Evolutionary conservation across 106 monocot species (phyloP).

Genomic region (Dendrobium catenatum): DNA sequence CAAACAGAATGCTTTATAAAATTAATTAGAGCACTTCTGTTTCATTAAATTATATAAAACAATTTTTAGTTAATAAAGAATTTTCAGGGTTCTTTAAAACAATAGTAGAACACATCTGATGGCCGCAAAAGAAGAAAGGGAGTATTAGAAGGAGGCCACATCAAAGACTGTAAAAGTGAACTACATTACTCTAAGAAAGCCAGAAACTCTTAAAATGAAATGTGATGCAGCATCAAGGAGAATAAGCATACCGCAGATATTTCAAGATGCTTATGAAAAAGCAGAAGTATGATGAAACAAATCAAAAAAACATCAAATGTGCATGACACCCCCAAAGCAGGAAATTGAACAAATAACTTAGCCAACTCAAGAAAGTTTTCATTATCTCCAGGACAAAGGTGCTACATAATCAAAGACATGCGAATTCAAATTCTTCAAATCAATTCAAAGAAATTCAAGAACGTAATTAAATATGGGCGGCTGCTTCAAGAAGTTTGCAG

Average conservation of each 20-base stretch:
- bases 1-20: not conserved
- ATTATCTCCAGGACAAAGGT: not conserved
- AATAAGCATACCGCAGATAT: not conserved
- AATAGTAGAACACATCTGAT: not conserved
- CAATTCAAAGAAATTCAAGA: not conserved
- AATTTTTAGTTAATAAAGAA: not conserved
- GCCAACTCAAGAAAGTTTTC: not conserved
- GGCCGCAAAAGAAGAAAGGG: not conserved
- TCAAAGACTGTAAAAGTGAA: not conserved
- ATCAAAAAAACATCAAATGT: not conserved
- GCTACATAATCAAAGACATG: not conserved
- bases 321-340: not conserved
- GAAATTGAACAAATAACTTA: not conserved
- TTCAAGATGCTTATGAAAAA: not conserved
- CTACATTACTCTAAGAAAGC: not conserved
- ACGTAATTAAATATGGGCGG: not conserved
- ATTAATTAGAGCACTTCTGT: not conserved
- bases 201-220: not conserved
- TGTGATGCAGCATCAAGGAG: not conserved
- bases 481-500: not conserved
- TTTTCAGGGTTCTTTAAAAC: not conserved
- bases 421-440: not conserved
- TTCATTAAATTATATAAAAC: not conserved
- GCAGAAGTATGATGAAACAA: not conserved
- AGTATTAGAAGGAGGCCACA: not conserved